These are phyloP conservation scores for Tricholoma sp. DNA, from an alignment of 768 basidiomycete species.

Conservation along the genomic window DNA sequence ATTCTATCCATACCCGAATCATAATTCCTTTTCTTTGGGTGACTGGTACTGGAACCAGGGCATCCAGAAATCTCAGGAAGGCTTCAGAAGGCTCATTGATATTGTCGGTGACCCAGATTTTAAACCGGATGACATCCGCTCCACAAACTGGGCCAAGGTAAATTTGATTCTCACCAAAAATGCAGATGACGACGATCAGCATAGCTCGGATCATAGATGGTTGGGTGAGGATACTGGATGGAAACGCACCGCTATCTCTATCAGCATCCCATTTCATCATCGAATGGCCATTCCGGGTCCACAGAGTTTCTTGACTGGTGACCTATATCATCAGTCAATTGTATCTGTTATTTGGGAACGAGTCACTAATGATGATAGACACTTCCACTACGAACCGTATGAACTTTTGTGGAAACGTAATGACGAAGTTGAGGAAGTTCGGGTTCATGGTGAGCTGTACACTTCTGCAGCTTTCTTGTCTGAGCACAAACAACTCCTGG, in stretches of 20 bases:
- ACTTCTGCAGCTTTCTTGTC: constrained; percentile 1
- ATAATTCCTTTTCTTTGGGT: no score
- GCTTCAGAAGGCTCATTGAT: no score
- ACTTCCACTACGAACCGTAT: constrained; percentile 18
- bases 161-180: no score
- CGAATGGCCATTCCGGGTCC: constrained; percentile 1
- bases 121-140: no score
- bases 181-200: neutral
- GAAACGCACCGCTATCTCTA: neutral
- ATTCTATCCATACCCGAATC: no score
- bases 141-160: no score
- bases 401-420: constrained; percentile 10
- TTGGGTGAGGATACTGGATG: constrained; percentile 4
- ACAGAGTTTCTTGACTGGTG: neutral
- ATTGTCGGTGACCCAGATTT: no score
- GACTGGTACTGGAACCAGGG: no score
- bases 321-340: constrained; percentile 15
- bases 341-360: constrained; percentile 4
- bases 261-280: constrained; percentile 6
- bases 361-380: neutral
- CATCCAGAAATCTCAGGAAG: no score
- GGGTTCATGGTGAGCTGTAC: constrained; percentile 2
- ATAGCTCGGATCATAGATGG: neutral
- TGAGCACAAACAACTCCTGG: constrained; percentile 7
- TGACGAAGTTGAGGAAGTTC: neutral